Percentiles rank a stretch among this genome's conserved stretches.
Evolutionary conservation across 768 basidiomycete genomes (phyloP).

Genomic region (Austroboletus eburneus): DNA sequence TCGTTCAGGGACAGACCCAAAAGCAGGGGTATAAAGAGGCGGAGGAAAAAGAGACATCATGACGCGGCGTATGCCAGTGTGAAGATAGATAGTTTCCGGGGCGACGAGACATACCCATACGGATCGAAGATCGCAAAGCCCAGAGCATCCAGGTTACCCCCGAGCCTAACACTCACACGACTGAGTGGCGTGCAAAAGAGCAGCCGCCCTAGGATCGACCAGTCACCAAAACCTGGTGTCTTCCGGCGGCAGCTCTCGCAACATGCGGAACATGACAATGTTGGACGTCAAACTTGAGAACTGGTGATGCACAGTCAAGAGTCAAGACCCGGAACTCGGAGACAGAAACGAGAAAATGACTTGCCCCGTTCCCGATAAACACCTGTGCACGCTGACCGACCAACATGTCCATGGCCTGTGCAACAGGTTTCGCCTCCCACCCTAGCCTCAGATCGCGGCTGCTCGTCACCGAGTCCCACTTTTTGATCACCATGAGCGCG

Average conservation of each 20-base stretch:
- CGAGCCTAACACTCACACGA: not conserved
- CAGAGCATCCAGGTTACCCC: not conserved
- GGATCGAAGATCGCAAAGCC: not conserved
- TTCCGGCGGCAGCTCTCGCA: constrained; percentile 32
- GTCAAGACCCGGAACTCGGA: no score
- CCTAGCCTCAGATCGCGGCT: constrained; percentile 51
- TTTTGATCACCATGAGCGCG: constrained; percentile 34
- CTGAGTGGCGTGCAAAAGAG: not conserved
- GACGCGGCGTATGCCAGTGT: not conserved
- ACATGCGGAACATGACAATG: constrained; percentile 41
- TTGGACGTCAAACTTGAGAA: constrained; percentile 49
- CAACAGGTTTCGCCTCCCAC: constrained; percentile 53
- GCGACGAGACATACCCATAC: not conserved
- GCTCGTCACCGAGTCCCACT: constrained; percentile 48
- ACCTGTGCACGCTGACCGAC: constrained; percentile 59
- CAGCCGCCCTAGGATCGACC: not conserved
- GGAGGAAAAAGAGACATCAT: not conserved
- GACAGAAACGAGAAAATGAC: constrained; percentile 21
- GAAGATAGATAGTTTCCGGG: not conserved
- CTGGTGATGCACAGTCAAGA: no score
- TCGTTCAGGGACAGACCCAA: not conserved
- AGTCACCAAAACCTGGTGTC: constrained; percentile 40
- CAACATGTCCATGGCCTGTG: constrained; percentile 65
- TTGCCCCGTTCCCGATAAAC: constrained; percentile 68
- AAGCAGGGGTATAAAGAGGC: not conserved